These are phyloP conservation scores for Phytophthora multivora DNA, from an alignment of 352 stramenopile genomes.

Conservation along the genomic window DNA sequence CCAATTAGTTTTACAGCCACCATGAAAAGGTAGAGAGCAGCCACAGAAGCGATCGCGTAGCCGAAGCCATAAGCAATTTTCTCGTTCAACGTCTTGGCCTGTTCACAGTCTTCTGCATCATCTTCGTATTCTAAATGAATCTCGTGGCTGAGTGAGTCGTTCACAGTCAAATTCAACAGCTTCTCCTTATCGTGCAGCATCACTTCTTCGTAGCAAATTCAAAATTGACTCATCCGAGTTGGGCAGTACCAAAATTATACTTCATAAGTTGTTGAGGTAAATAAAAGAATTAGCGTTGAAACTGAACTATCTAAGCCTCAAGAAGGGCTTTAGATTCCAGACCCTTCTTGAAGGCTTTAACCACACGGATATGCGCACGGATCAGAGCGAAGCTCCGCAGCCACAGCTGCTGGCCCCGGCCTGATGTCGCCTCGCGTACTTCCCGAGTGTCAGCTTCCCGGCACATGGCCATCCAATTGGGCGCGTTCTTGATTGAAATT, in stretches of 20 bases:
- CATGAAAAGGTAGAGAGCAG: slow-evolving; percentile 77
- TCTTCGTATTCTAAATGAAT: neutral
- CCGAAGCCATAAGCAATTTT: slow-evolving; percentile 29
- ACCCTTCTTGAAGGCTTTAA: slow-evolving; percentile 68
- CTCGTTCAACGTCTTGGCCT: slow-evolving; percentile 7
- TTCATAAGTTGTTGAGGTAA: neutral
- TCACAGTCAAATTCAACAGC: neutral
- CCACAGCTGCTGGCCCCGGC: slow-evolving; percentile 6
- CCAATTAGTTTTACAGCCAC: slow-evolving; percentile 73
- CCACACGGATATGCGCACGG: slow-evolving; percentile 60
- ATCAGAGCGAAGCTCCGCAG: slow-evolving; percentile 33
- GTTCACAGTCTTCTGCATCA: slow-evolving; percentile 14
- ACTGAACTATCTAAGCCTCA: neutral
- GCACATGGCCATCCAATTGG: slow-evolving; percentile 60
- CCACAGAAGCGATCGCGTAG: slow-evolving; percentile 27
- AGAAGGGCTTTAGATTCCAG: slow-evolving; percentile 34
- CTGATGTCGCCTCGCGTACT: slow-evolving; percentile 37
- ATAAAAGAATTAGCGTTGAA: too few relatives aligned
- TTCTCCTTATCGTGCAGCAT: neutral
- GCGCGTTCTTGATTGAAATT: slow-evolving; percentile 60
- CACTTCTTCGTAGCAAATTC: neutral
- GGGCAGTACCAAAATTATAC: too few relatives aligned
- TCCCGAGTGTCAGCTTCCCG: slow-evolving; percentile 47
- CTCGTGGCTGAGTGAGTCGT: neutral
- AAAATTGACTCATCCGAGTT: neutral